phyloP scores from a whole-genome alignment of 345 rosid genomes.

The Anacardium occidentale region DNA sequence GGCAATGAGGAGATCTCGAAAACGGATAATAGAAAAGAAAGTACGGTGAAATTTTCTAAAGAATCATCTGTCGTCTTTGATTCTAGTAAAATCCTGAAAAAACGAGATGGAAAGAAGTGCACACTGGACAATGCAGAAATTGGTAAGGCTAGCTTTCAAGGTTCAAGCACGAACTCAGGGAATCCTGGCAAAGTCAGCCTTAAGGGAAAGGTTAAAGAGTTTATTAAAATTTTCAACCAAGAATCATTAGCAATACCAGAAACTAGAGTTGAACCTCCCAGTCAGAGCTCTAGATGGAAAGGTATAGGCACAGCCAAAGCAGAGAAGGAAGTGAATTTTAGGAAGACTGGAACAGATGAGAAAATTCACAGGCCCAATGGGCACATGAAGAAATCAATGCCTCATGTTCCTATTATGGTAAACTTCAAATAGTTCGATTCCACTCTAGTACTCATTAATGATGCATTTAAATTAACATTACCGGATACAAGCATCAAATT shows the following conservation, averaged over 20 bases:
- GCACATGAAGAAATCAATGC: constrained; percentile 18
- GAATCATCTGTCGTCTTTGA: constrained; percentile 29
- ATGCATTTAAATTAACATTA: not conserved
- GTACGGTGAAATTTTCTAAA: constrained; percentile 30
- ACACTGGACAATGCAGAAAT: constrained; percentile 27
- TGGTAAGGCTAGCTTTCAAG: constrained; percentile 32
- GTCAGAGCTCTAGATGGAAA: constrained; percentile 42
- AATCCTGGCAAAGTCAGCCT: constrained; percentile 41
- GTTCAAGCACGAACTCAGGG: constrained; percentile 24
- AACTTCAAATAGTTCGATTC: not conserved
- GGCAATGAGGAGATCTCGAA: constrained; percentile 32
- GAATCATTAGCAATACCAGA: constrained; percentile 43
- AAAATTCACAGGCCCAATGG: constrained; percentile 22
- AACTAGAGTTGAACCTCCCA: constrained; percentile 29
- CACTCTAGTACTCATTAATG: not conserved
- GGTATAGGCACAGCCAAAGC: constrained; percentile 26
- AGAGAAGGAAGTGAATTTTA: constrained; percentile 29
- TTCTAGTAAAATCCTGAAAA: constrained; percentile 35
- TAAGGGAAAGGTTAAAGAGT: constrained; percentile 75
- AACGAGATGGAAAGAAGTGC: constrained; percentile 31
- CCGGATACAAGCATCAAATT: not conserved
- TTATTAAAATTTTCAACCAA: constrained; percentile 69
- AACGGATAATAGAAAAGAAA: constrained; percentile 35
- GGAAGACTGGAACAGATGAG: constrained; percentile 22
- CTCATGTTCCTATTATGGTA: constrained; percentile 36